Percentiles rank a stretch among this genome's conserved stretches.
Evolutionary conservation across 441 rosid genomes (phyloP).

Genomic region (Metrosideros polymorpha): DNA sequence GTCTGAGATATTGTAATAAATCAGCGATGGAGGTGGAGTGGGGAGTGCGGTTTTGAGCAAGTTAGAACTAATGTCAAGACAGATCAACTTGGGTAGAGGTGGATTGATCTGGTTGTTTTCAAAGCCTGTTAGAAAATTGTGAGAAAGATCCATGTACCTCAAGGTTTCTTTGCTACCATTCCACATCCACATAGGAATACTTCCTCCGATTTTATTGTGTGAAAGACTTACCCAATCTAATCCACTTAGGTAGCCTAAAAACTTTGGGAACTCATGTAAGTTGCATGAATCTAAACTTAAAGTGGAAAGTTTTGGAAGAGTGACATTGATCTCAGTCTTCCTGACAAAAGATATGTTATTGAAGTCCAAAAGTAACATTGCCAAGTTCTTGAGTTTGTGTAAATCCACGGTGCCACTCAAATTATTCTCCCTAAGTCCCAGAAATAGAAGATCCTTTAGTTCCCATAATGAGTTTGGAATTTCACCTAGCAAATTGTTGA

Average conservation of each 20-base stretch:
- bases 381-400: neutral
- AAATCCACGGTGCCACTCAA: neutral
- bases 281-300: neutral
- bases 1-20: rapidly evolving
- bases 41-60: neutral
- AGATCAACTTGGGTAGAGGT: neutral
- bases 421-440: too few relatives aligned
- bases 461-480: neutral
- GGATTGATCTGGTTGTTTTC: neutral
- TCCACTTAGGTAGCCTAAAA: neutral
- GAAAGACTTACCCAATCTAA: neutral
- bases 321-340: neutral
- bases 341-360: neutral
- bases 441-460: neutral
- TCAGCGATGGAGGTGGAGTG: neutral
- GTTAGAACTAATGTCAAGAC: neutral
- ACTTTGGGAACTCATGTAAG: neutral
- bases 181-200: neutral
- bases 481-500: neutral
- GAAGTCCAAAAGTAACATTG: neutral
- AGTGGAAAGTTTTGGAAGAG: neutral
- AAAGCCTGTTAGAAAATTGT: neutral
- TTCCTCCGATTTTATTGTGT: neutral
- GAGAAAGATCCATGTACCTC: too few relatives aligned
- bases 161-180: neutral